Percentiles rank a stretch among this genome's conserved stretches.
phyloP scores from a whole-genome alignment of 2,329 filamentous ascomycete species.

The Hawksworthiomyces lignivorus region DNA sequence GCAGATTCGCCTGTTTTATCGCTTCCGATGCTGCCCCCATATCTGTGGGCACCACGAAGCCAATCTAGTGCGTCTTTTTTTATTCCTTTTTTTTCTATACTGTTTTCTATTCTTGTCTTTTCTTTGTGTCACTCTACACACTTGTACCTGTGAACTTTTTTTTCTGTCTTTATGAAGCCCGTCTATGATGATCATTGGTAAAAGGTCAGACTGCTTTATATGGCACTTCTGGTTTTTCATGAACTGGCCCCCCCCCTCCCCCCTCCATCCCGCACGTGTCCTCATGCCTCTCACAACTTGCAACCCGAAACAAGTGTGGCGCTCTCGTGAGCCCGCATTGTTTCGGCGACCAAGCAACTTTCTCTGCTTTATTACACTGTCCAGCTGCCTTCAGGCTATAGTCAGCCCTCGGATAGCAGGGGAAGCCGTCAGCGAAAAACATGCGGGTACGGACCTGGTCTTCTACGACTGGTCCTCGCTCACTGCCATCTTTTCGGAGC shows the following conservation, averaged over 20 bases:
- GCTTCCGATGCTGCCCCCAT: background rate
- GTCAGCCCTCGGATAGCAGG: constrained; percentile 6
- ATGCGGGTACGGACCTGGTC: background rate
- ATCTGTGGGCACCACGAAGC: background rate
- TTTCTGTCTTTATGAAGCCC: constrained; percentile 1
- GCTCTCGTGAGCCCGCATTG: background rate
- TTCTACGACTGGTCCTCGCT: background rate
- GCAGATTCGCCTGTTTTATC: too few species aligned
- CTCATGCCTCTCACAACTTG: constrained; percentile 4
- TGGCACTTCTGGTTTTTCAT: constrained; percentile 29
- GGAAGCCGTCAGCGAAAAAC: constrained; percentile 5
- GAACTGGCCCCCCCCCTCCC: background rate
- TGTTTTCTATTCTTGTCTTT: background rate
- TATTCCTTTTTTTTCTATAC: background rate
- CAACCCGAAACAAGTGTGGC: too few species aligned
- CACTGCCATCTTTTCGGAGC: constrained; percentile 12
- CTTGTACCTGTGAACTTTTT: background rate
- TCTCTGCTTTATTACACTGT: background rate
- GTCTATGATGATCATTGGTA: constrained; percentile 41
- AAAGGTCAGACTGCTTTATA: constrained; percentile 36
- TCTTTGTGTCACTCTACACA: background rate
- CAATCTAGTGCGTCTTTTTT: background rate
- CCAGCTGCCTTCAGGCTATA: constrained; percentile 4
- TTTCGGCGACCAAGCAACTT: background rate
- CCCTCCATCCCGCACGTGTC: constrained; percentile 2